Percentiles rank a stretch among this genome's conserved stretches.
These are phyloP conservation scores for Mycena crocata DNA, from an alignment of 768 basidiomycete genomes.

Conservation along the genomic window DNA sequence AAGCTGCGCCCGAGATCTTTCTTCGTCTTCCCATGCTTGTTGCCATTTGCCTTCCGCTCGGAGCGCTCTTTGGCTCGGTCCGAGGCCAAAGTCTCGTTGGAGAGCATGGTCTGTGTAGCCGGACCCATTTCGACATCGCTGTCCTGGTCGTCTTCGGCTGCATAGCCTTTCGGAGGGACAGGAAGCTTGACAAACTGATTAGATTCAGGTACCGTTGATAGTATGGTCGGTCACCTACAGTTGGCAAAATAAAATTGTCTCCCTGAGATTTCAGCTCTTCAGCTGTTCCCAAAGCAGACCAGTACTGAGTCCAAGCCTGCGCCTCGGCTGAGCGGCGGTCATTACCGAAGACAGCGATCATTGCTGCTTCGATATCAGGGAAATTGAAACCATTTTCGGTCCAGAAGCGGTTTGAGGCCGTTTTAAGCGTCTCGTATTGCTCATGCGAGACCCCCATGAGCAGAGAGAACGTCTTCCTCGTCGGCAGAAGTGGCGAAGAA, in stretches of 20 bases:
- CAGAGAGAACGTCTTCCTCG: background rate
- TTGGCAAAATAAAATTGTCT: background rate
- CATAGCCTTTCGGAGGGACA: background rate
- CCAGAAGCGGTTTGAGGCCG: background rate
- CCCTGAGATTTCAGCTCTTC: background rate
- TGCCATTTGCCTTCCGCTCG: slow-evolving; percentile 1
- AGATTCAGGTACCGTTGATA: background rate
- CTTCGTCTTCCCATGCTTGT: slow-evolving; percentile 8
- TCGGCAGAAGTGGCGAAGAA: background rate
- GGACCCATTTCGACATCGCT: background rate
- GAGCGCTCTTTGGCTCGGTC: background rate
- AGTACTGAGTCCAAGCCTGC: background rate
- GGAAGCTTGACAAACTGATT: background rate
- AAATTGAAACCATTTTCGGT: background rate
- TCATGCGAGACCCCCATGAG: slow-evolving; percentile 1
- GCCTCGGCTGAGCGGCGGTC: background rate
- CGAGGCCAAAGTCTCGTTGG: background rate
- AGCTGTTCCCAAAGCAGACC: background rate
- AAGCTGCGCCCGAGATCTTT: background rate
- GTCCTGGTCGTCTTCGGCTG: no score
- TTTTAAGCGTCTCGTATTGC: background rate
- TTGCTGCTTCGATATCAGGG: background rate
- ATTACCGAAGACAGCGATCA: background rate
- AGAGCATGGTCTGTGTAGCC: background rate
- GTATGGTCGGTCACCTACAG: background rate